Base-by-base conservation (phyloP, 768 basidiomycete genomes). In the Boletus barrowsii region DNA sequence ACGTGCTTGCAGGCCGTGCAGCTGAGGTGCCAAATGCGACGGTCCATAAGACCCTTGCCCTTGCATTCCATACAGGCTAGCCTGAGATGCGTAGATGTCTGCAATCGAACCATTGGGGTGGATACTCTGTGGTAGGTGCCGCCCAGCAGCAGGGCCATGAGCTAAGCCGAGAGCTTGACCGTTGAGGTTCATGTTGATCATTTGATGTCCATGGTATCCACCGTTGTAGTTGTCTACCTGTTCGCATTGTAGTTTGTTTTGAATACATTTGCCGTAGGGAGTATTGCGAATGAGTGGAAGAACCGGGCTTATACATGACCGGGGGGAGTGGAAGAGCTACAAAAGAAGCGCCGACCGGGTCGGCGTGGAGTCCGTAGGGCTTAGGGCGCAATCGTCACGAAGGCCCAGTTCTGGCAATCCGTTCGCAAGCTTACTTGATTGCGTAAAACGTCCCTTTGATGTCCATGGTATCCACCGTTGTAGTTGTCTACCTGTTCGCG, bases 201-300 rank as follows among this genome's bases (percentile, higher is more conserved):
- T 75, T 62, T 83, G 83, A 62, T 82, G 83, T 65, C 78, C 79
- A 54, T 82, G 79, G 67, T 83, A 84, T 51, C 79, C 78, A 37
- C 71, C 67, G 43, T 79, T 78, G 56, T 78, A 86, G 51, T 75
- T 79, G 61, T 90, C 89, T 73, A 88, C 80, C 63, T 92, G 90
- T 73, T 96, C 93, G 54, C 96, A 90, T 73, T 97, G 95, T 50
- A 98, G 77, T 75, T 98, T 98, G 78, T 94, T 95, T 73, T 98
- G 96, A 66, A 99, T 99, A 42, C 97, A 87, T 78, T 99, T 99
- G 62, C 97, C 97, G 64, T 99, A 99, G 8, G 97, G 97, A 11
- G 97, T 99, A 75, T 99, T 99, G 66, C 97, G 90, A 68, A 99
- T 99, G 64, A 98, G 81, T 3, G 97, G 97, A 24, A 99, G 81